phyloP scores from a whole-genome alignment of 148 eudicot species.

The Pharnaceum exiguum region DNA sequence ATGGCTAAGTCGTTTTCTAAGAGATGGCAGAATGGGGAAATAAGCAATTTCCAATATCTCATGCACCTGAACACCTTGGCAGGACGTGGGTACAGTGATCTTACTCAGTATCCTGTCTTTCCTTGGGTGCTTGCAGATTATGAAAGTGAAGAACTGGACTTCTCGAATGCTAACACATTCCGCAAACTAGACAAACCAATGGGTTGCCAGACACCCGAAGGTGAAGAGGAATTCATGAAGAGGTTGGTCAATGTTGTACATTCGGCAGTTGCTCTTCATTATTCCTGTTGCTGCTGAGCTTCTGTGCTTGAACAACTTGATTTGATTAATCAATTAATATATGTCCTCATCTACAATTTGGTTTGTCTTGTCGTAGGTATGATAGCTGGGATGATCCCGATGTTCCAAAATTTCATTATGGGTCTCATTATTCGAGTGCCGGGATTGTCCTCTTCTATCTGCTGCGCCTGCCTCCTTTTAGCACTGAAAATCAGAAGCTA shows the following conservation, averaged over 20 bases:
- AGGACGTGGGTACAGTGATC: constrained; percentile 99
- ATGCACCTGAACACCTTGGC: constrained; percentile 99
- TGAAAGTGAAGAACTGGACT: constrained; percentile 82
- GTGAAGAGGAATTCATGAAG: constrained; percentile 90
- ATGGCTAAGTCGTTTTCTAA: constrained; percentile 96
- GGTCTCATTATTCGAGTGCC: constrained; percentile 99
- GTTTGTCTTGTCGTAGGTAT: constrained; percentile 43
- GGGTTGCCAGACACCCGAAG: constrained; percentile 96
- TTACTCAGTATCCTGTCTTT: constrained; percentile 98
- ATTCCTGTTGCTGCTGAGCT: background rate
- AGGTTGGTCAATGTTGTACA: constrained; percentile 45
- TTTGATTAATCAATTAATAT: background rate
- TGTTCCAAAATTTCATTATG: constrained; percentile 96
- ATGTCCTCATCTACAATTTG: background rate
- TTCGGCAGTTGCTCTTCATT: background rate
- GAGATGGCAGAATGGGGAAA: constrained; percentile 99
- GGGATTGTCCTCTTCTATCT: constrained; percentile 98
- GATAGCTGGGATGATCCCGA: constrained; percentile 99
- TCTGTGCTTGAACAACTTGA: no score
- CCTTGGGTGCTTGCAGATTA: constrained; percentile 98
- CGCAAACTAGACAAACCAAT: constrained; percentile 94
- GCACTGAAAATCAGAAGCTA: constrained; percentile 85
- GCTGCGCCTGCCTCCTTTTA: constrained; percentile 88
- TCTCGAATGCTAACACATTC: constrained; percentile 67
- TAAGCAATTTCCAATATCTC: constrained; percentile 98